These are phyloP conservation scores for Wickerhamiella galacta DNA, from an alignment of 805 yeast species.

Conservation along the genomic window DNA sequence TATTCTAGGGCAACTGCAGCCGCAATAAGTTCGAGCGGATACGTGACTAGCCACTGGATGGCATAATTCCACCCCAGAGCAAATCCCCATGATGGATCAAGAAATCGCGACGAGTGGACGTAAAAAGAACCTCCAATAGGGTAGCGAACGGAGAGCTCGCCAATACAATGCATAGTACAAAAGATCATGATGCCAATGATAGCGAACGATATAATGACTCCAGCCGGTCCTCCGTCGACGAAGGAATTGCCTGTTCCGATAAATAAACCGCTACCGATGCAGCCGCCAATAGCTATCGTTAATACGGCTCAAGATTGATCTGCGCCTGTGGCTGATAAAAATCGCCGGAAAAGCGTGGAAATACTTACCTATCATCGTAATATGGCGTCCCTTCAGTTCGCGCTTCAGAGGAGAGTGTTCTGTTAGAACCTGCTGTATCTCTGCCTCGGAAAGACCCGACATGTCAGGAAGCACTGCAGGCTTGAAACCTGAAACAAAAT, in stretches of 20 bases:
- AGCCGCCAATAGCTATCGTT: conserved; percentile 74
- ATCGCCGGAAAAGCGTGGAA: too few relatives aligned
- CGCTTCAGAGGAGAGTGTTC: conserved; percentile 43
- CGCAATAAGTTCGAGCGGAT: conserved; percentile 48
- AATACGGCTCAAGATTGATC: too few relatives aligned
- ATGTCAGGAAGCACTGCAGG: conserved; percentile 20
- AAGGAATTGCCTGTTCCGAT: conserved; percentile 36
- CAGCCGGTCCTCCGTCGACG: conserved; percentile 35
- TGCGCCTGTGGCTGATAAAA: too few relatives aligned
- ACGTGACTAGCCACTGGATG: conserved; percentile 40
- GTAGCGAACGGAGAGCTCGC: conserved; percentile 51
- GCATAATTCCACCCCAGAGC: conserved; percentile 57
- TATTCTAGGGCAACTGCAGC: conserved; percentile 37
- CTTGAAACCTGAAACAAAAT: conserved; percentile 7
- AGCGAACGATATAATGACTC: conserved; percentile 40
- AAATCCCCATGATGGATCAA: conserved; percentile 48
- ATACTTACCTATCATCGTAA: conserved; percentile 18
- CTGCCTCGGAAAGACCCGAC: conserved; percentile 21
- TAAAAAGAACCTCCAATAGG: conserved; percentile 43
- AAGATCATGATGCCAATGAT: conserved; percentile 48
- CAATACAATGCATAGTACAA: conserved; percentile 47
- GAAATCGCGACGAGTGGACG: conserved; percentile 38
- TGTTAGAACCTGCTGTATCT: conserved; percentile 24
- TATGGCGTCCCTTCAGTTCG: conserved; percentile 23
- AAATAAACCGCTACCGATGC: conserved; percentile 64